phyloP scores from a whole-genome alignment of 257 asterid species.

The Verbascum thapsus region DNA sequence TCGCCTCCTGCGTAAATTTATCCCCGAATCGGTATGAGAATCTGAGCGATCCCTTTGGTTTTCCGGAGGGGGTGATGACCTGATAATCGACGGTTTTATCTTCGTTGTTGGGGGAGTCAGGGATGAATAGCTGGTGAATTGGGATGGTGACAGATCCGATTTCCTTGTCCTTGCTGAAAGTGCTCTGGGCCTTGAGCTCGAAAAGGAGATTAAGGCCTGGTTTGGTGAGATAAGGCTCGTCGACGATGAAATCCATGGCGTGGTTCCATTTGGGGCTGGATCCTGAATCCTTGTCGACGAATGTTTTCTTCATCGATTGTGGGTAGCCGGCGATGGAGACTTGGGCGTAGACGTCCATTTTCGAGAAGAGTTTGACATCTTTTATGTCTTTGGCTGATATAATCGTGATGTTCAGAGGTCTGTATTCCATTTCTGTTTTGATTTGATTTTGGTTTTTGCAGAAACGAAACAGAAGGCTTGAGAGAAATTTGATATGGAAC shows the following conservation, averaged over 20 bases:
- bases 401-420: slow-evolving; percentile 36
- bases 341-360: slow-evolving; percentile 39
- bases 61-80: slow-evolving; percentile 56
- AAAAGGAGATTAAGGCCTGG: slow-evolving; percentile 56
- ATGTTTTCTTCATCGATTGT: slow-evolving; percentile 27
- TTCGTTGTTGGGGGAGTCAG: slow-evolving; percentile 23
- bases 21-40: slow-evolving; percentile 71
- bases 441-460: too few species aligned
- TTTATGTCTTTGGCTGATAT: slow-evolving; percentile 37
- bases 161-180: slow-evolving; percentile 48
- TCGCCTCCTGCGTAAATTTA: slow-evolving; percentile 39
- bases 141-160: slow-evolving; percentile 67
- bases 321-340: slow-evolving; percentile 35
- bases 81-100: slow-evolving; percentile 54
- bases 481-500: too few species aligned
- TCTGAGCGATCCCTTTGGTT: slow-evolving; percentile 67
- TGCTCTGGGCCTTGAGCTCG: slow-evolving; percentile 51
- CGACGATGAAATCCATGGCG: slow-evolving; percentile 43
- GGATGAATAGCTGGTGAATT: slow-evolving; percentile 48
- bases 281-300: slow-evolving; percentile 34
- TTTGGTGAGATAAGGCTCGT: slow-evolving; percentile 57
- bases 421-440: slow-evolving; percentile 47
- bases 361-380: slow-evolving; percentile 29
- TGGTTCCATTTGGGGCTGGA: slow-evolving; percentile 38
- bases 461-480: too few species aligned